These are phyloP conservation scores for Prunus yedoensis DNA, from an alignment of 331 rosid genomes.

Conservation along the genomic window DNA sequence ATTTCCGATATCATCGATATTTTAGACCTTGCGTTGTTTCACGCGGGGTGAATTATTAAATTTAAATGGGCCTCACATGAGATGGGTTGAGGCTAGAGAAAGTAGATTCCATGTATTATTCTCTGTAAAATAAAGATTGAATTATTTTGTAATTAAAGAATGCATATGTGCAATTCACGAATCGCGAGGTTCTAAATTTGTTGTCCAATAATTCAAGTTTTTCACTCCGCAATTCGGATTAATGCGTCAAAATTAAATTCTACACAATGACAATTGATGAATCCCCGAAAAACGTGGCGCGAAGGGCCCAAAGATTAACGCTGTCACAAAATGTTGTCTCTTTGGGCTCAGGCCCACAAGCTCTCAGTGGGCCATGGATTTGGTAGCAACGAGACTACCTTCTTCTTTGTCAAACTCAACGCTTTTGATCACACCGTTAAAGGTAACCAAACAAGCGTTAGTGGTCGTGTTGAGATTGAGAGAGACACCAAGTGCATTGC, in stretches of 20 bases:
- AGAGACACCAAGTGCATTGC: slow-evolving; percentile 4
- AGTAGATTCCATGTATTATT: neutral
- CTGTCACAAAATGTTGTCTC: neutral
- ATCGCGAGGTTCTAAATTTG: no score
- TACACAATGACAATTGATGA: no score
- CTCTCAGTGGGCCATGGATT: neutral
- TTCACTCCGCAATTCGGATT: no score
- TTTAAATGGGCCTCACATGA: neutral
- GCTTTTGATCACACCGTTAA: slow-evolving; percentile 25
- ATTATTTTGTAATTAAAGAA: neutral
- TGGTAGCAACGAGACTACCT: neutral
- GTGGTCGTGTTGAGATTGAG: no score
- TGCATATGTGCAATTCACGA: no score
- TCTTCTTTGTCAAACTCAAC: slow-evolving; percentile 8
- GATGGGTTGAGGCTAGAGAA: neutral
- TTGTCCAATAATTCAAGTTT: no score
- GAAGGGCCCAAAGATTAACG: no score
- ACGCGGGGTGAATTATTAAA: neutral
- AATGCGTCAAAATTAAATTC: no score
- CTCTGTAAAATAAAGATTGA: neutral
- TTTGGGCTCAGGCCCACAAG: neutral
- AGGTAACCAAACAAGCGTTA: neutral
- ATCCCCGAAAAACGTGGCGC: no score
- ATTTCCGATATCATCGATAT: no score
- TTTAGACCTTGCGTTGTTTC: no score